Conservation (phyloP, 208 protist species). For the Leishmania major region DNA sequence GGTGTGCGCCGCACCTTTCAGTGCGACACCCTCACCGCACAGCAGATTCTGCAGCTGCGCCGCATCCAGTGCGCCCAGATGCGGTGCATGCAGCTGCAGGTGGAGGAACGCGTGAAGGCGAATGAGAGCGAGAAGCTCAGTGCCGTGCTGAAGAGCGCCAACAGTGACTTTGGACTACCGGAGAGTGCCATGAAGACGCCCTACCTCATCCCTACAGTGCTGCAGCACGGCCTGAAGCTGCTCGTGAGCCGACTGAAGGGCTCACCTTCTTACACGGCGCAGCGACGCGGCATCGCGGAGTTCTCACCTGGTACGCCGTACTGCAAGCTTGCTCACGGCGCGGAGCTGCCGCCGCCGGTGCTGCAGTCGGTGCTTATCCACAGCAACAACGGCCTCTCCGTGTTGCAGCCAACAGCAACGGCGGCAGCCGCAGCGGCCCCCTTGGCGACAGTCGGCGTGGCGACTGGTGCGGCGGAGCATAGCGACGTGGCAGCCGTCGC, state of each 20-base stretch:
- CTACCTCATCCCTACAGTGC: slow-evolving; percentile 46
- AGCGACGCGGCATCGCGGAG: slow-evolving; percentile 7
- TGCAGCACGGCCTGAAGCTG: slow-evolving; percentile 50
- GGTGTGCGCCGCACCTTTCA: slow-evolving; percentile 46
- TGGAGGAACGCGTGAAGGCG: slow-evolving; percentile 42
- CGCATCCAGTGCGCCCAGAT: slow-evolving; percentile 70
- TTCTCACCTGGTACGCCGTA: slow-evolving; percentile 25
- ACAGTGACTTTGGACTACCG: slow-evolving; percentile 77
- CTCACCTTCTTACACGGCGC: slow-evolving; percentile 14
- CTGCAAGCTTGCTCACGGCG: slow-evolving; percentile 29
- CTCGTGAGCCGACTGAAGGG: slow-evolving; percentile 45
- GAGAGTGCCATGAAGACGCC: slow-evolving; percentile 32
- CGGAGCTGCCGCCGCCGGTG: slow-evolving; percentile 15
- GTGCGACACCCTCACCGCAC: slow-evolving; percentile 56
- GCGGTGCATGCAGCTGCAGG: slow-evolving; percentile 57
- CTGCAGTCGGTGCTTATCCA: slow-evolving; percentile 59
- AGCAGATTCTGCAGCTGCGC: slow-evolving; percentile 74
- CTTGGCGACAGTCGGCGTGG: slow-evolving; percentile 3
- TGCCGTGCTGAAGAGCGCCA: slow-evolving; percentile 28
- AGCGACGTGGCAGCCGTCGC: not conserved
- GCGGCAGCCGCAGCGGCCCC: not conserved
- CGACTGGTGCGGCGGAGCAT: not conserved
- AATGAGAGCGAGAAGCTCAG: slow-evolving; percentile 44
- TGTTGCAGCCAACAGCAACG: not conserved
- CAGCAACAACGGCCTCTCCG: slow-evolving; percentile 51